Base-by-base conservation (phyloP, 768 basidiomycete genomes). In the Coprinopsis cinerea region DNA sequence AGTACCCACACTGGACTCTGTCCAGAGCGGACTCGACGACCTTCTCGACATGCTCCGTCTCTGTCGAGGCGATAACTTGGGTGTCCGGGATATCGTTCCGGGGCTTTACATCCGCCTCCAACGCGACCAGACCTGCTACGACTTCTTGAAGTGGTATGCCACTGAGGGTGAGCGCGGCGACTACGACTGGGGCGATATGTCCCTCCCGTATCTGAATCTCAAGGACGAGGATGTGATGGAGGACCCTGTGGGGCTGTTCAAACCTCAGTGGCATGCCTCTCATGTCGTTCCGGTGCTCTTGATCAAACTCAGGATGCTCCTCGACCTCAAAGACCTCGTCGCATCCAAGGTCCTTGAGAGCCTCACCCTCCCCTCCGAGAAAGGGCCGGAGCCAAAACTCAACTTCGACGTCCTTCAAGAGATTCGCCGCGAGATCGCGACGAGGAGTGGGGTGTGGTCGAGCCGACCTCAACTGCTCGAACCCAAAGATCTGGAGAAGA, bases 11-110 rank as follows among this genome's bases (percentile, higher is more conserved):
- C 36, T 23, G 4, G 53, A 50, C 30, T 32, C 53, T 17, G 44
- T 47, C 17, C 17, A 30, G 15, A 26, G 49, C 14, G 27, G 35
- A 11, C 49, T 54, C 11, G 24, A 14, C 9, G 49, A 54, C 40
- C 30, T 54, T 3, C 48, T 35, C 6, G 49, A 54, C 41, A 54
- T 54, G 53, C 43, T 47, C 14, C 42, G 53, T 15, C 44, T 54
- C n/a, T 46, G 39, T 26, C 48, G 53, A 15, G 36, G 49, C 26
- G 53, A 54, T 25, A 54, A 54, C 34, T 35, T 40, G 13, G 53
- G 49, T 23, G 43, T 45, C 17, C 32, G 53, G n/a, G 49, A 54
- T 28, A 37, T 32, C 26, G 40, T 54, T 11, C 49, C 49, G 17
- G 43, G 27, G n/a, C 48, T 54, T 13, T 51, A 32, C 32, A 27